Percentiles rank a stretch among this genome's conserved stretches.
These are phyloP conservation scores for Astragalus glycyphyllos DNA, from an alignment of 306 rosid genomes.

Conservation along the genomic window DNA sequence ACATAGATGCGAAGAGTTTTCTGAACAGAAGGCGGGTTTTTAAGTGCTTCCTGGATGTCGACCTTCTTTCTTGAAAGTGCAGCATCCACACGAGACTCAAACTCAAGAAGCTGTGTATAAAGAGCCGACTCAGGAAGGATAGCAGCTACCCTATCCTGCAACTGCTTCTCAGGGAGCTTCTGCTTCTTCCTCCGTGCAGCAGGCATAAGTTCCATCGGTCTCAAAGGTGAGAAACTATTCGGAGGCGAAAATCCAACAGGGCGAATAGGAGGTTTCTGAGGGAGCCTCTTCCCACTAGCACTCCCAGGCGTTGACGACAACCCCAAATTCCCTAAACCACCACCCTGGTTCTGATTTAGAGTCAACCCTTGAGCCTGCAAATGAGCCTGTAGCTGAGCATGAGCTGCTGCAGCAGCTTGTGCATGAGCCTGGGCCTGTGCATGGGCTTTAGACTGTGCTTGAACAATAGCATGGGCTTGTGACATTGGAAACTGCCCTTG, in stretches of 20 bases:
- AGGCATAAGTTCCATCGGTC: conserved; percentile 79
- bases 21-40: conserved; percentile 83
- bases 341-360: conserved; percentile 65
- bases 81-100: conserved; percentile 90
- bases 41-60: conserved; percentile 96
- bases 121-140: conserved; percentile 87
- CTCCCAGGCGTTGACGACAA: conserved; percentile 59
- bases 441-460: conserved; percentile 84
- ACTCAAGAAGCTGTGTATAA: conserved; percentile 96
- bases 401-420: conserved; percentile 69
- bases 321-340: conserved; percentile 70
- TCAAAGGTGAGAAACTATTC: conserved; percentile 65
- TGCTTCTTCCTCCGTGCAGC: conserved; percentile 90
- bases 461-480: conserved; percentile 95
- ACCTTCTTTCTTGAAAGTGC: conserved; percentile 93
- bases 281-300: conserved; percentile 66
- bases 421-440: conserved; percentile 77
- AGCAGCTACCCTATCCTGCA: conserved; percentile 91
- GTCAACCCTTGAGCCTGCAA: conserved; percentile 89
- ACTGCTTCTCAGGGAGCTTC: conserved; percentile 92
- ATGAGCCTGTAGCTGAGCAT: conserved; percentile 92
- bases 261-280: conserved; percentile 84
- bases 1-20: conserved; percentile 95
- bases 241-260: conserved; percentile 74
- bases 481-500: conserved; percentile 83